A percentile compares a stretch with the other conserved stretches of the same genome.
phyloP scores from a whole-genome alignment of 2,329 filamentous ascomycete genomes.

The Alternaria sp. region DNA sequence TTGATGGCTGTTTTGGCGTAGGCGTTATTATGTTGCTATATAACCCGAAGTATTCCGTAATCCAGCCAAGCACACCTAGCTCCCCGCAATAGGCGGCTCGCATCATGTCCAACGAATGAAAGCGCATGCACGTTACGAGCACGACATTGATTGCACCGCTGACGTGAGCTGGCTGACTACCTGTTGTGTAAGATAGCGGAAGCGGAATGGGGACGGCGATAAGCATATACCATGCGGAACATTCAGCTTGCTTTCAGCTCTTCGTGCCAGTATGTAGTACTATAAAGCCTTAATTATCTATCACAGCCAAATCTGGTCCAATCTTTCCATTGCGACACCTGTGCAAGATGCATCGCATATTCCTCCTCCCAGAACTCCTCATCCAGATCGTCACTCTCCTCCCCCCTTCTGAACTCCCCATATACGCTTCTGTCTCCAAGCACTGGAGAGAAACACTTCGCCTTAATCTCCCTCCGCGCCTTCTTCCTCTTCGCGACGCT shows the following conservation, averaged over 20 bases:
- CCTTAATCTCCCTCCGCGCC: conserved; percentile 13
- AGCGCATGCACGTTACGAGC: neutral
- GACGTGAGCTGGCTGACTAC: neutral
- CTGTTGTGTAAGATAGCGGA: neutral
- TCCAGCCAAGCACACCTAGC: neutral
- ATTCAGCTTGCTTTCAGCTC: neutral
- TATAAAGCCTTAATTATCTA: neutral
- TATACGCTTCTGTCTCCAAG: conserved; percentile 6
- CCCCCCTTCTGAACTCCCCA: neutral
- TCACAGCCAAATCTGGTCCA: neutral
- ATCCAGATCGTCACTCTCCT: conserved; percentile 16
- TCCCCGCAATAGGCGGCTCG: neutral
- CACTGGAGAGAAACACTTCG: conserved; percentile 10
- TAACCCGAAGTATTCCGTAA: neutral
- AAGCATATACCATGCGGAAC: neutral
- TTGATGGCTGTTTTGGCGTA: conserved; percentile 23
- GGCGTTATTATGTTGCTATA: neutral
- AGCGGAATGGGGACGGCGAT: neutral
- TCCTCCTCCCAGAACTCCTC: conserved; percentile 23
- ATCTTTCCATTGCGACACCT: neutral
- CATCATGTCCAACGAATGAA: neutral
- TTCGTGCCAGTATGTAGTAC: neutral
- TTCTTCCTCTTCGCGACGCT: conserved; percentile 10
- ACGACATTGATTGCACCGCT: neutral
- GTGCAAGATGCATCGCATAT: conserved; percentile 16